These are phyloP conservation scores for Massarina eburnea DNA, from an alignment of 2,329 filamentous ascomycete species.

Conservation along the genomic window DNA sequence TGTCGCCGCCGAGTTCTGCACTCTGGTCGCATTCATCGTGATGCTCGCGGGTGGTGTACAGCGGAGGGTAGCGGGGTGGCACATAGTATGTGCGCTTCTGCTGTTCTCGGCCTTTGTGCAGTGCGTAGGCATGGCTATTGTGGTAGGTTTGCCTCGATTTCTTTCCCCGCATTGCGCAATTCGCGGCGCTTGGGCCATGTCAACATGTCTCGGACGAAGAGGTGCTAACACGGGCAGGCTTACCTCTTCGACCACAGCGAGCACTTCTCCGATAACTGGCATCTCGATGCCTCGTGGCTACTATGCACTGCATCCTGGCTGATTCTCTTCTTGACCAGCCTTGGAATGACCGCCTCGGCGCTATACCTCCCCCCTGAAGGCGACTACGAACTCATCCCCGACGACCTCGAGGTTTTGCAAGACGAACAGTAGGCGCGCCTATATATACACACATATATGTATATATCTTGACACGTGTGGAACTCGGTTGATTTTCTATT, in stretches of 20 bases:
- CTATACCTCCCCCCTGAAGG: slow-evolving; percentile 75
- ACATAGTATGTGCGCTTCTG: slow-evolving; percentile 68
- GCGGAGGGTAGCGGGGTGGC: slow-evolving; percentile 81
- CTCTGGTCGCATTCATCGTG: slow-evolving; percentile 76
- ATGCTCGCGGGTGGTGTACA: slow-evolving; percentile 77
- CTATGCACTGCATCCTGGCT: slow-evolving; percentile 65
- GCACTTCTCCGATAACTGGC: slow-evolving; percentile 81
- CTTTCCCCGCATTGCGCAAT: slow-evolving; percentile 1
- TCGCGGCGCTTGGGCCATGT: background rate
- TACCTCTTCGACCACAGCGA: slow-evolving; percentile 82
- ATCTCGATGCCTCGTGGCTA: slow-evolving; percentile 76
- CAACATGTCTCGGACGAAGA: background rate
- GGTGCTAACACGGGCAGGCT: slow-evolving; percentile 55
- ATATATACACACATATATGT: background rate
- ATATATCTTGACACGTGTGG: background rate
- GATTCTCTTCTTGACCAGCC: slow-evolving; percentile 54
- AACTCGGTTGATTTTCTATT: slow-evolving; percentile 17
- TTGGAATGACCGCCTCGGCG: slow-evolving; percentile 66
- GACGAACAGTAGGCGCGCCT: slow-evolving; percentile 36
- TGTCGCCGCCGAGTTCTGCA: slow-evolving; percentile 78
- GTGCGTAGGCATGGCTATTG: slow-evolving; percentile 75
- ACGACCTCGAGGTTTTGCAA: slow-evolving; percentile 26
- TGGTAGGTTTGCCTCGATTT: slow-evolving; percentile 60
- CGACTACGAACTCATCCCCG: slow-evolving; percentile 77
- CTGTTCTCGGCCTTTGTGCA: slow-evolving; percentile 67